phyloP scores from a whole-genome alignment of 2,329 filamentous ascomycete genomes.

The Colletotrichum tanaceti region DNA sequence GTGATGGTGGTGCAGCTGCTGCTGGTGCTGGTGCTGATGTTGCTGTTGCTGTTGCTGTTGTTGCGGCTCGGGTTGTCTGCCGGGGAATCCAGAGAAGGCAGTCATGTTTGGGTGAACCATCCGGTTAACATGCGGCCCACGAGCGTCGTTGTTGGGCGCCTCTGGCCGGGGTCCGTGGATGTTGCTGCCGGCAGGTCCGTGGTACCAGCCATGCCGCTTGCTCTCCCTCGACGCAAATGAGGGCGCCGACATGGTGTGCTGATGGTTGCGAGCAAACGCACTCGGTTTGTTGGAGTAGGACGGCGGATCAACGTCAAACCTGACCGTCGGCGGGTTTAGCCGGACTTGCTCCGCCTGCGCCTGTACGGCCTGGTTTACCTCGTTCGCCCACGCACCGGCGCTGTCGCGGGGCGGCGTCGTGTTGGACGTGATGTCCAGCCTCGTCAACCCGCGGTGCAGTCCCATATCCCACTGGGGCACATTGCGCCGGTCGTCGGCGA shows the following conservation, averaged over 20 bases:
- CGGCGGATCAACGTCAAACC: constrained; percentile 65
- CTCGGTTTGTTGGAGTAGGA: constrained; percentile 40
- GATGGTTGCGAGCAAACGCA: constrained; percentile 51
- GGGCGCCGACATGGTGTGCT: constrained; percentile 71
- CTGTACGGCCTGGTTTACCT: constrained; percentile 66
- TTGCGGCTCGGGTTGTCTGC: constrained; percentile 47
- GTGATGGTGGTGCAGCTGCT: constrained; percentile 35
- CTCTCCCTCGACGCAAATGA: constrained; percentile 66
- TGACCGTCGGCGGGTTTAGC: constrained; percentile 59
- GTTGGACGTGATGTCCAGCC: constrained; percentile 70
- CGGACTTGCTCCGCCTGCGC: constrained; percentile 65
- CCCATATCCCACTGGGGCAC: constrained; percentile 73
- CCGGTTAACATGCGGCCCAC: constrained; percentile 62
- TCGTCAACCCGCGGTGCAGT: constrained; percentile 73
- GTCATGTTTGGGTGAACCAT: constrained; percentile 69
- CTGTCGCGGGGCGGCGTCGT: constrained; percentile 63
- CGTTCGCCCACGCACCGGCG: constrained; percentile 67
- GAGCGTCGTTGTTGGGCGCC: constrained; percentile 47
- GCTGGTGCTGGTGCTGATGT: no score
- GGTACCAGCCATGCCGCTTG: constrained; percentile 80
- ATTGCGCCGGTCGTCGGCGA: constrained; percentile 61
- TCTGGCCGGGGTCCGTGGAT: constrained; percentile 39
- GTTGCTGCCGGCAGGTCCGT: constrained; percentile 59
- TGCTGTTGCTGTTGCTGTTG: constrained; percentile 37
- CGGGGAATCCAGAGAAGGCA: constrained; percentile 64